Conservation (phyloP, 345 rosid species). For the Bruguiera sexangula region DNA sequence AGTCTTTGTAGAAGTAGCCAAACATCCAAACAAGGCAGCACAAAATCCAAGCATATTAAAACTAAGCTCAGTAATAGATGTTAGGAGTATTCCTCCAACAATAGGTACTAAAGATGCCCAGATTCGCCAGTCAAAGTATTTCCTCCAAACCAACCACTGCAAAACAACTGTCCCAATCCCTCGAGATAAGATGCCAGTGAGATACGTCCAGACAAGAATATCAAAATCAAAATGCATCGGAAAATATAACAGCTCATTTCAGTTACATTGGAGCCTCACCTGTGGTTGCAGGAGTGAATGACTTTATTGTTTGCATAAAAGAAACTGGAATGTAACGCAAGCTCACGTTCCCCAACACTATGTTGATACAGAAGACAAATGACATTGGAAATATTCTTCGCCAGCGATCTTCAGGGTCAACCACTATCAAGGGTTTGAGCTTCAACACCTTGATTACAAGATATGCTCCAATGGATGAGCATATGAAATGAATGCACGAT, state of each 20-base stretch:
- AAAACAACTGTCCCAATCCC: conserved; percentile 64
- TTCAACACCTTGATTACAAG: conserved; percentile 79
- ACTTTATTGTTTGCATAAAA: conserved; percentile 98
- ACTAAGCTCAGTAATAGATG: conserved; percentile 95
- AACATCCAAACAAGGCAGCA: conserved; percentile 96
- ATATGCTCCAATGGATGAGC: conserved; percentile 96
- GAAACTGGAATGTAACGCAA: conserved; percentile 95
- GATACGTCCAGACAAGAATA: not conserved
- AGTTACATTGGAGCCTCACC: conserved; percentile 39
- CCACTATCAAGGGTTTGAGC: conserved; percentile 79
- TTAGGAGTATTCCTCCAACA: conserved; percentile 95
- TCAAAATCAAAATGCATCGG: conserved; percentile 1
- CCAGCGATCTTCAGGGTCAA: conserved; percentile 96
- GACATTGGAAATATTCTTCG: conserved; percentile 98
- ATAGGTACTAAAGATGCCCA: conserved; percentile 96
- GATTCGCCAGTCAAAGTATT: conserved; percentile 93
- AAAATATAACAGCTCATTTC: not conserved
- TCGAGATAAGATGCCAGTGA: conserved; percentile 22
- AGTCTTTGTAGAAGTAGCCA: conserved; percentile 99
- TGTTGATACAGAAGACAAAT: conserved; percentile 92
- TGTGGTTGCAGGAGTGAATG: conserved; percentile 99
- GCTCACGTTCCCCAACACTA: conserved; percentile 94
- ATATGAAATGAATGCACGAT: conserved; percentile 92
- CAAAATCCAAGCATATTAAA: conserved; percentile 94
- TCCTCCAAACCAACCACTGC: conserved; percentile 98